These are phyloP conservation scores for Aspergillus sp. DNA, from an alignment of 2,329 filamentous ascomycete genomes.

Conservation along the genomic window DNA sequence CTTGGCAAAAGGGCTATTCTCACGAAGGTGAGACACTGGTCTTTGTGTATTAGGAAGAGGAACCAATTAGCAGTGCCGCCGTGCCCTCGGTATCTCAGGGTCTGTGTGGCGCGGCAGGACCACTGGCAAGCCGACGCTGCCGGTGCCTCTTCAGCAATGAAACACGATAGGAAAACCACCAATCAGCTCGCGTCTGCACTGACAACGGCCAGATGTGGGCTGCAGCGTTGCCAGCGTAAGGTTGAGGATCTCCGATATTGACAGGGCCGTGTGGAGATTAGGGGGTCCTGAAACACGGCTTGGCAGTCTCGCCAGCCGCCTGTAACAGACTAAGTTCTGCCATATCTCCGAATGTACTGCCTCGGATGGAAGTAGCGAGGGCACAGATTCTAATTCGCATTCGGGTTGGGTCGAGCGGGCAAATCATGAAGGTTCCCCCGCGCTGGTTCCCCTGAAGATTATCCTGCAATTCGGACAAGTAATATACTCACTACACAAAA, in stretches of 20 bases:
- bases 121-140: not conserved
- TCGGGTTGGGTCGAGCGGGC: not conserved
- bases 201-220: not conserved
- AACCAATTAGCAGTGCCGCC: not conserved
- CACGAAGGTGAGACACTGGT: not conserved
- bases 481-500: not conserved
- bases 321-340: constrained; percentile 31
- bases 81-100: not conserved
- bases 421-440: not conserved
- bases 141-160: not conserved
- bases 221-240: not conserved
- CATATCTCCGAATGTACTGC: not conserved
- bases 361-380: too few species aligned
- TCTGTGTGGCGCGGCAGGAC: not conserved
- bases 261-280: constrained; percentile 6
- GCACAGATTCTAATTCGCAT: not conserved
- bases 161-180: not conserved
- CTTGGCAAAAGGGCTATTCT: not conserved
- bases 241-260: not conserved
- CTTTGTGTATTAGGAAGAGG: not conserved
- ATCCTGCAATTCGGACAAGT: not conserved
- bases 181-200: not conserved
- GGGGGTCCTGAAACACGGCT: constrained; percentile 5
- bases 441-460: not conserved
- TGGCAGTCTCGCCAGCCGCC: constrained; percentile 23